phyloP scores from a whole-genome alignment of 768 basidiomycete genomes.

The Rhodotorula diobovata region DNA sequence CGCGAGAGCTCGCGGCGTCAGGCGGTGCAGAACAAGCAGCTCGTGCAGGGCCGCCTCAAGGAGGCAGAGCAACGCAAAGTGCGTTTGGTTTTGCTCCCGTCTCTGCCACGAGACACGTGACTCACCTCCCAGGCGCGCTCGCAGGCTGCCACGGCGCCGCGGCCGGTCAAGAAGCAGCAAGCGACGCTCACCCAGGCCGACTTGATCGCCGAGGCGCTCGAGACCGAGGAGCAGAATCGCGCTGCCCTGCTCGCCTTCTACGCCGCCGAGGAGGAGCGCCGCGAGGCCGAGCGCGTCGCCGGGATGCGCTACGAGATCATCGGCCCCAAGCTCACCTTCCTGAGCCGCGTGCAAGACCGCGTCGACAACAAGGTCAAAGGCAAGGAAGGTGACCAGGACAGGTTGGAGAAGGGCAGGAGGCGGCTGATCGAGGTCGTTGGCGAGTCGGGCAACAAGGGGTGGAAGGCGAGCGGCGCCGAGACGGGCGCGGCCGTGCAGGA shows the following conservation, averaged over 20 bases:
- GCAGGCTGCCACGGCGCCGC: slow-evolving; percentile 10
- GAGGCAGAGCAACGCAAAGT: slow-evolving; percentile 25
- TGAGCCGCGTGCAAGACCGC: slow-evolving; percentile 24
- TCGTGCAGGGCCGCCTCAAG: slow-evolving; percentile 48
- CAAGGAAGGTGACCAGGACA: background rate
- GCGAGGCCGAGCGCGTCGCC: slow-evolving; percentile 55
- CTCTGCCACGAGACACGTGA: too few relatives aligned
- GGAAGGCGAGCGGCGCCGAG: slow-evolving; percentile 18
- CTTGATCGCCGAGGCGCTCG: slow-evolving; percentile 72
- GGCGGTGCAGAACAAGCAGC: slow-evolving; percentile 25
- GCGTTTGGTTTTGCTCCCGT: background rate
- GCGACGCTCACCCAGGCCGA: slow-evolving; percentile 64
- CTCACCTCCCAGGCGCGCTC: too few relatives aligned
- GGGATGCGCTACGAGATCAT: slow-evolving; percentile 58
- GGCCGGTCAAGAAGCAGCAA: slow-evolving; percentile 16
- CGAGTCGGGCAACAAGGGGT: slow-evolving; percentile 22
- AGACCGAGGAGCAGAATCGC: slow-evolving; percentile 80
- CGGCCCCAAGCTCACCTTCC: slow-evolving; percentile 53
- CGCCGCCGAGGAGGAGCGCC: slow-evolving; percentile 72
- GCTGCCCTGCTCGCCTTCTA: slow-evolving; percentile 74
- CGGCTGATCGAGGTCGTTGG: slow-evolving; percentile 24
- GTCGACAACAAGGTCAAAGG: slow-evolving; percentile 21
- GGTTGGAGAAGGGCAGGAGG: slow-evolving; percentile 10
- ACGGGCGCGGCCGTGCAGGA: background rate
- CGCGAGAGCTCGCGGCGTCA: slow-evolving; percentile 31